Conservation (phyloP, 2,329 filamentous ascomycete species). For the Scortechinia acanthostroma region DNA sequence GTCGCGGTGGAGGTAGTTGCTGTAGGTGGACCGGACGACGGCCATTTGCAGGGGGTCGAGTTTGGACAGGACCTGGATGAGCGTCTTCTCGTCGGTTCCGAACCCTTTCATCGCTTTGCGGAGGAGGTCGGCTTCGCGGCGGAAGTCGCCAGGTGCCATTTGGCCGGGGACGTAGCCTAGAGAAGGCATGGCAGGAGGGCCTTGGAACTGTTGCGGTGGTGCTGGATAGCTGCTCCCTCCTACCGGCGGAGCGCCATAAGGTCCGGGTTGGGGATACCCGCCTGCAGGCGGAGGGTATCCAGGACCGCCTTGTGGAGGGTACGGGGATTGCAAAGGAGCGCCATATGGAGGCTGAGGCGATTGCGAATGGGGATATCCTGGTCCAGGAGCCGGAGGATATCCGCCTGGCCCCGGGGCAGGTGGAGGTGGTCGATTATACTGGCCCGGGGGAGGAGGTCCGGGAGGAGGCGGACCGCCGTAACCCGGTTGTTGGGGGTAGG, state of each 20-base stretch:
- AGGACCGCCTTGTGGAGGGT: slow-evolving; percentile 18
- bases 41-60: slow-evolving; percentile 76
- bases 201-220: slow-evolving; percentile 15
- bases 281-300: slow-evolving; percentile 22
- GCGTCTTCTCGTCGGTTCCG: slow-evolving; percentile 74
- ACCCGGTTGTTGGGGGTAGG: slow-evolving; percentile 23
- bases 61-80: slow-evolving; percentile 65
- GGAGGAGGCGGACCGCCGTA: slow-evolving; percentile 15
- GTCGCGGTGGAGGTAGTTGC: slow-evolving; percentile 55
- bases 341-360: slow-evolving; percentile 27
- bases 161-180: slow-evolving; percentile 70
- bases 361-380: slow-evolving; percentile 10
- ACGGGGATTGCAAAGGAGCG: slow-evolving; percentile 20
- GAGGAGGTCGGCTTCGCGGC: slow-evolving; percentile 62
- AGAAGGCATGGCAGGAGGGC: slow-evolving; percentile 57
- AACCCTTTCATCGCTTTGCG: slow-evolving; percentile 87
- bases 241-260: slow-evolving; percentile 26
- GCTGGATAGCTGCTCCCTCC: slow-evolving; percentile 19
- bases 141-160: slow-evolving; percentile 62
- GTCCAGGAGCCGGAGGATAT: slow-evolving; percentile 10
- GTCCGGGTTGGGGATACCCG: slow-evolving; percentile 13
- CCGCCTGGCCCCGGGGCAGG: slow-evolving; percentile 5
- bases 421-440: slow-evolving; percentile 12
- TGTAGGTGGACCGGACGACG: slow-evolving; percentile 60
- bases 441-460: slow-evolving; percentile 14